Percentiles rank a stretch among this genome's conserved stretches.
phyloP scores from a whole-genome alignment of 805 yeast genomes.

The Candida nonsorbophila region DNA sequence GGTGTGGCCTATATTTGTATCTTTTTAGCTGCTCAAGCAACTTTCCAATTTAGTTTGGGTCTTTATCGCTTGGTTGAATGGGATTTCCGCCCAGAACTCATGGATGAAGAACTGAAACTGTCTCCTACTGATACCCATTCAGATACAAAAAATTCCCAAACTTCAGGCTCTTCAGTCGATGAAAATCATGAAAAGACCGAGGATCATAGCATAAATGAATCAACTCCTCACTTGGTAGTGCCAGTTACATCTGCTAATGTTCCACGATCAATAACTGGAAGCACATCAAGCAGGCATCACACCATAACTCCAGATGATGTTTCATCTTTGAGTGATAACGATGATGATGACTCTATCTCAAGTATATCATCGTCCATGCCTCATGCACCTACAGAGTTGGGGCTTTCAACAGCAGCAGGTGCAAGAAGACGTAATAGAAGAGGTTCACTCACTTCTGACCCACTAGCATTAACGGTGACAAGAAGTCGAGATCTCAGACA shows the following conservation, averaged over 20 bases:
- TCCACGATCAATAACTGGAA: not conserved
- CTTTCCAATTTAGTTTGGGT: slow-evolving; percentile 72
- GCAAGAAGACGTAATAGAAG: slow-evolving; percentile 3
- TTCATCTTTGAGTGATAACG: slow-evolving; percentile 1
- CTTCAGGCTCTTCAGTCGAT: not conserved
- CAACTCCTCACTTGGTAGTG: not conserved
- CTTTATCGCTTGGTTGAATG: slow-evolving; percentile 62
- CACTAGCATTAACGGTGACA: slow-evolving; percentile 2
- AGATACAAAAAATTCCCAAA: too few species aligned
- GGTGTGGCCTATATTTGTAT: slow-evolving; percentile 86
- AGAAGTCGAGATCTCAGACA: slow-evolving; percentile 8
- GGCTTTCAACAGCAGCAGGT: not conserved
- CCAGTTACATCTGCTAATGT: not conserved
- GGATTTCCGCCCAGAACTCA: slow-evolving; percentile 52
- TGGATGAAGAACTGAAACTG: slow-evolving; percentile 10
- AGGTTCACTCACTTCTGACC: not conserved
- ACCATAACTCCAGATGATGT: slow-evolving; percentile 1
- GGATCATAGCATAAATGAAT: not conserved
- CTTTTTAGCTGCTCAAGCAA: slow-evolving; percentile 62
- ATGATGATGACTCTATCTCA: too few species aligned
- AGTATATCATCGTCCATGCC: too few species aligned
- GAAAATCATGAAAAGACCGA: not conserved
- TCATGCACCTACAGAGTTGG: slow-evolving; percentile 7
- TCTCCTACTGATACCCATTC: too few species aligned
- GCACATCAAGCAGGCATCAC: not conserved